A percentile compares a stretch with the other conserved stretches of the same genome.
phyloP scores from a whole-genome alignment of 139 green algal genomes.

The Chlamydomonas sp. region DNA sequence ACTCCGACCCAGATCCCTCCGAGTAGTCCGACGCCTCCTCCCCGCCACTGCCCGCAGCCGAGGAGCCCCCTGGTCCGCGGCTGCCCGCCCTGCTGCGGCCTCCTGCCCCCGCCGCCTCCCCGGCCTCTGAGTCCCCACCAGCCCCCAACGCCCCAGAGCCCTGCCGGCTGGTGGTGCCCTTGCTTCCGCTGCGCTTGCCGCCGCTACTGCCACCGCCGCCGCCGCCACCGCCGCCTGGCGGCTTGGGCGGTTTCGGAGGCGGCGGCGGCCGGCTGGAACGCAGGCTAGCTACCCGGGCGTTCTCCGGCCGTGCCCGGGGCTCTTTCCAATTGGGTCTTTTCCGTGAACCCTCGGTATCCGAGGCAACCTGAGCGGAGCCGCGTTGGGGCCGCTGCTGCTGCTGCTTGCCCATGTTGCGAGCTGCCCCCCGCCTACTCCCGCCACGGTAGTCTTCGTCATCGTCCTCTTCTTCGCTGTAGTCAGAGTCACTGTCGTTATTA shows the following conservation, averaged over 20 bases:
- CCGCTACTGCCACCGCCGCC: neutral
- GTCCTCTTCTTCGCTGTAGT: too few relatives aligned
- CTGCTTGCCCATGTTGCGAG: neutral
- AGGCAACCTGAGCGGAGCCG: neutral
- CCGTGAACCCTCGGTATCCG: neutral
- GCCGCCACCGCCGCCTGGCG: neutral
- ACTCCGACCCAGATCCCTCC: neutral
- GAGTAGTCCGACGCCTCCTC: neutral
- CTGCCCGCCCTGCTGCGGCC: neutral
- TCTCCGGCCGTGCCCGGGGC: slow-evolving; percentile 8
- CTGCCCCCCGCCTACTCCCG: neutral
- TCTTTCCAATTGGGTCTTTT: slow-evolving; percentile 15
- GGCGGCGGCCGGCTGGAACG: slow-evolving; percentile 17
- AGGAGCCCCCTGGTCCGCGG: neutral
- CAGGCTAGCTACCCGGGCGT: slow-evolving; percentile 12
- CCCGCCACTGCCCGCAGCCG: neutral
- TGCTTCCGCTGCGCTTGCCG: neutral
- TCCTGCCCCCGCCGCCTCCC: neutral
- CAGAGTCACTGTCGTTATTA: too few relatives aligned
- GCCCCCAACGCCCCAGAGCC: neutral
- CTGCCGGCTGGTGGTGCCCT: neutral
- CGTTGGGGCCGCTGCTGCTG: neutral
- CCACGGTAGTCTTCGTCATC: slow-evolving; percentile 14
- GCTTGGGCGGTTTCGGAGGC: neutral
- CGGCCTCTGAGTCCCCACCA: neutral